phyloP scores from a whole-genome alignment of 306 rosid species.

The Pterocarpus santalinus region DNA sequence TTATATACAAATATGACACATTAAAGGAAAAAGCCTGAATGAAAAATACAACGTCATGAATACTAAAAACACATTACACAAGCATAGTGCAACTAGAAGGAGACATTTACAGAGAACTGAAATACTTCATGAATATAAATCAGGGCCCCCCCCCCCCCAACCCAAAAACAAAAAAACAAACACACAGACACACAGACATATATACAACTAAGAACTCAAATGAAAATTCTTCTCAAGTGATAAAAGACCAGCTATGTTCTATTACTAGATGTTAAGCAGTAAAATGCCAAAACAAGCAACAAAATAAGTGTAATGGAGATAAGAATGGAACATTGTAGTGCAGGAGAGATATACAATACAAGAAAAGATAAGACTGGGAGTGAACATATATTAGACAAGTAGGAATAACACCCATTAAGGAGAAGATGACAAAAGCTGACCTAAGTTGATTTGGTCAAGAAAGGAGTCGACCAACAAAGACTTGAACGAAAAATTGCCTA shows the following conservation, averaged over 20 bases:
- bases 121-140: neutral
- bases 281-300: neutral
- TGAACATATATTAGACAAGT: too few relatives aligned
- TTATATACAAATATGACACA: conserved; percentile 6
- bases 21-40: neutral
- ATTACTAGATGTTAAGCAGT: neutral
- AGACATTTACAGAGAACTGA: too few relatives aligned
- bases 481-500: neutral
- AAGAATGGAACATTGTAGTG: neutral
- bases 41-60: conserved; percentile 13
- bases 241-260: neutral
- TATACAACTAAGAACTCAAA: too few relatives aligned
- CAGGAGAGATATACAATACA: neutral
- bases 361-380: neutral
- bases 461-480: neutral
- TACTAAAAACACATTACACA: conserved; percentile 6
- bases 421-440: neutral
- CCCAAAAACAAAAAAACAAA: too few relatives aligned
- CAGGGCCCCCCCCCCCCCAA: too few relatives aligned
- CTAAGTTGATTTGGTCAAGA: neutral
- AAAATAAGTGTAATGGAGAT: neutral
- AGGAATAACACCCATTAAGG: neutral
- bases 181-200: too few relatives aligned
- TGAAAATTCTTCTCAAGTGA: too few relatives aligned
- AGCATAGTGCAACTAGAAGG: neutral